A percentile compares a stretch with the other conserved stretches of the same genome.
These are phyloP conservation scores for Juglanconis oblonga DNA, from an alignment of 2,329 filamentous ascomycete species.

Conservation along the genomic window DNA sequence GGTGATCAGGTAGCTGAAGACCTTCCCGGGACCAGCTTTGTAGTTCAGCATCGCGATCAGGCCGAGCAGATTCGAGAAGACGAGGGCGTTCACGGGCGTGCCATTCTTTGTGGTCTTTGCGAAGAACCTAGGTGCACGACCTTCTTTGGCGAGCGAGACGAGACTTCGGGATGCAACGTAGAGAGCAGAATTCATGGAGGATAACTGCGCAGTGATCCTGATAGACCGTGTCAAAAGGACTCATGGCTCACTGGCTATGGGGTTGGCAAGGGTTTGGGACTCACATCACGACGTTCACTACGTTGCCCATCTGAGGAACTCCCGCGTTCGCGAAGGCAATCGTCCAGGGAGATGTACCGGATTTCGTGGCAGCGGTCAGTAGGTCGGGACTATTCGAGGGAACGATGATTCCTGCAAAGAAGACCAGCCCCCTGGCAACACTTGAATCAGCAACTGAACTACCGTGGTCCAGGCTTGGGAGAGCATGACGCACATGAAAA, in stretches of 20 bases:
- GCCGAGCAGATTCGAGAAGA: constrained; percentile 30
- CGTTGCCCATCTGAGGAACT: constrained; percentile 25
- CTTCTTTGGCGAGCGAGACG: constrained; percentile 24
- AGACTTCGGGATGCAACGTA: constrained; percentile 29
- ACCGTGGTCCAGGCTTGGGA: too few relatives aligned
- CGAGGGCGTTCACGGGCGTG: constrained; percentile 25
- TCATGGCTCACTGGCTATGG: too few relatives aligned
- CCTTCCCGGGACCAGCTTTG: constrained; percentile 27
- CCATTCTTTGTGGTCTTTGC: constrained; percentile 26
- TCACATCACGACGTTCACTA: constrained; percentile 32
- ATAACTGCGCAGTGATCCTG: constrained; percentile 31
- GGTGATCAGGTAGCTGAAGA: constrained; percentile 22
- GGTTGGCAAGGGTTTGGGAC: not conserved
- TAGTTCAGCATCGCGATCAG: constrained; percentile 30
- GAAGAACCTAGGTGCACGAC: constrained; percentile 27
- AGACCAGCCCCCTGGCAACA: constrained; percentile 25
- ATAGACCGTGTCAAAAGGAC: not conserved
- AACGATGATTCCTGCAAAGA: constrained; percentile 31
- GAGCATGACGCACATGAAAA: constrained; percentile 22
- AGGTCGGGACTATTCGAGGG: constrained; percentile 33
- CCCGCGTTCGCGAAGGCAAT: constrained; percentile 29
- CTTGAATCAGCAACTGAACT: not conserved
- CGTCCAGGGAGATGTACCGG: constrained; percentile 30
- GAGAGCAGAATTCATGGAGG: constrained; percentile 31
- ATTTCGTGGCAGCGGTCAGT: constrained; percentile 28